phyloP scores from a whole-genome alignment of 148 eudicot genomes.

The Arbutus unedo region DNA sequence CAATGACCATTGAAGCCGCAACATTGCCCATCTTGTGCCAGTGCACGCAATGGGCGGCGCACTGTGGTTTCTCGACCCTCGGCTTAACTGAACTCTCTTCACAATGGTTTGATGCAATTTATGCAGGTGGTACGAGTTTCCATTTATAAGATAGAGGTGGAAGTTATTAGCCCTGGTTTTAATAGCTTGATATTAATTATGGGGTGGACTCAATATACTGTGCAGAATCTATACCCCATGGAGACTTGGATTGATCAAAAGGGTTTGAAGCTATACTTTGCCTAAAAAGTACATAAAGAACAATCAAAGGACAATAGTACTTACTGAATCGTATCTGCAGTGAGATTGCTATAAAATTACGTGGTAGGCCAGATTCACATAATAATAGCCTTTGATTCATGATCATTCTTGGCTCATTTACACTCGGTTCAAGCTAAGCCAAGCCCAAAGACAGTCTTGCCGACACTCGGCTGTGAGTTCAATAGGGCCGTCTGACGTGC shows the following conservation, averaged over 20 bases:
- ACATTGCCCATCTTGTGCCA: not conserved
- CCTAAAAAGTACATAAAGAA: not conserved
- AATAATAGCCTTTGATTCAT: too few relatives aligned
- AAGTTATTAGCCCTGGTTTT: not conserved
- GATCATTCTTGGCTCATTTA: too few relatives aligned
- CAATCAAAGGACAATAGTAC: too few relatives aligned
- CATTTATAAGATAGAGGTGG: not conserved
- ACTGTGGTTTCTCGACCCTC: not conserved
- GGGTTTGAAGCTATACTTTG: constrained; percentile 2
- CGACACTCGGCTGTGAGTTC: too few relatives aligned
- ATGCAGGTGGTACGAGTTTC: not conserved
- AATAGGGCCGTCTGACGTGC: too few relatives aligned
- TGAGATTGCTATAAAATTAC: too few relatives aligned
- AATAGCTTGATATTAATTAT: not conserved
- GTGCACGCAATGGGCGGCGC: too few relatives aligned
- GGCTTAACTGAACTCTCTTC: not conserved
- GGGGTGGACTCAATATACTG: not conserved
- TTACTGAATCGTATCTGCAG: too few relatives aligned
- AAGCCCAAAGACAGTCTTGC: too few relatives aligned
- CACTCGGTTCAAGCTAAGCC: too few relatives aligned
- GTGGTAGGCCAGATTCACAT: too few relatives aligned
- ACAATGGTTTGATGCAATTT: not conserved
- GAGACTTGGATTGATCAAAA: not conserved
- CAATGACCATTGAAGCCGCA: not conserved
- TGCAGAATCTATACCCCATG: not conserved